Conservation (phyloP, 352 stramenopile genomes). For the Phytopythium kandeliae region DNA sequence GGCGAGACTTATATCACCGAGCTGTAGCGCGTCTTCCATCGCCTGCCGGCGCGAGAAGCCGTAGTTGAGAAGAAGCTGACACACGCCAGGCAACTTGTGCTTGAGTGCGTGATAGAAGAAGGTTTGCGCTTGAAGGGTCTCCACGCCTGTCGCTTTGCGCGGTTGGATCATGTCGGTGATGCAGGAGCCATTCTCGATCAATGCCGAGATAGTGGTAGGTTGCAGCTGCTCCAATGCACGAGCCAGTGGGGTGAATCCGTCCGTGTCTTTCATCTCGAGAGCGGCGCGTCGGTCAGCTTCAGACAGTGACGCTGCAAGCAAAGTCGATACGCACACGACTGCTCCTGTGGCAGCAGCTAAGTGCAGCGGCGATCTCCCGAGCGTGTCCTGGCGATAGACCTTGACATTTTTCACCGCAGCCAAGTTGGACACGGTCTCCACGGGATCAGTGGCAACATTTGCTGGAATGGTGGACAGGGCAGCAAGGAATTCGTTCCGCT, state of each 20-base stretch:
- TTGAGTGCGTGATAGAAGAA: conserved; percentile 79
- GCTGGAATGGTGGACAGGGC: conserved; percentile 33
- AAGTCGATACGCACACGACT: conserved; percentile 61
- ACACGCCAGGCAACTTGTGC: conserved; percentile 63
- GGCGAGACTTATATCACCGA: conserved; percentile 62
- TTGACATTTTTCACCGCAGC: conserved; percentile 38
- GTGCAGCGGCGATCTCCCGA: conserved; percentile 58
- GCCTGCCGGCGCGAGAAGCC: conserved; percentile 71
- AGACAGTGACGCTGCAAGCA: conserved; percentile 47
- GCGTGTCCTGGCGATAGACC: conserved; percentile 25
- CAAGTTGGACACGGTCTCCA: conserved; percentile 75
- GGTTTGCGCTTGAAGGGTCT: conserved; percentile 32
- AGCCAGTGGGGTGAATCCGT: conserved; percentile 50
- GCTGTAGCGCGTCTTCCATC: conserved; percentile 63
- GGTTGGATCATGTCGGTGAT: conserved; percentile 42
- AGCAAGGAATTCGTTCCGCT: conserved; percentile 29
- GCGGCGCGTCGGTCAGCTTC: conserved; percentile 8
- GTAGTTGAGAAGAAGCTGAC: conserved; percentile 65
- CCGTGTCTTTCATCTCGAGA: conserved; percentile 34
- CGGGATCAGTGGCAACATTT: conserved; percentile 45
- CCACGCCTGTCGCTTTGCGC: conserved; percentile 1
- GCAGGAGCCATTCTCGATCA: conserved; percentile 54
- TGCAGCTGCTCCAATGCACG: conserved; percentile 48
- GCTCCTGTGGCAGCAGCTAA: conserved; percentile 65
- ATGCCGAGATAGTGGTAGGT: conserved; percentile 68